These are phyloP conservation scores for Aphanomyces euteiches DNA, from an alignment of 352 stramenopile genomes.

Conservation along the genomic window DNA sequence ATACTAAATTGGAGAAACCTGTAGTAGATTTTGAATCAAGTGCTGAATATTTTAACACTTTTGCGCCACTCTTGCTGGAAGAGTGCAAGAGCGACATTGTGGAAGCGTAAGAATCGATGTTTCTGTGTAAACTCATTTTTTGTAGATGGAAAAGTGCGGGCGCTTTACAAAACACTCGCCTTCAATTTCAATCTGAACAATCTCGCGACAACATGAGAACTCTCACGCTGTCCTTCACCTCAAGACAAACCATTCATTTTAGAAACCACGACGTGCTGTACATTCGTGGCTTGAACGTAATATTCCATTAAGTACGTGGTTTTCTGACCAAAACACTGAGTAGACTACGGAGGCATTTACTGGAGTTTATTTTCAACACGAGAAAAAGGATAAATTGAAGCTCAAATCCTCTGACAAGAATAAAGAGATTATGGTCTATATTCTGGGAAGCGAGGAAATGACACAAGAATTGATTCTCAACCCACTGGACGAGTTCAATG, in stretches of 20 bases:
- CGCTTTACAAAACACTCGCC: conserved; percentile 25
- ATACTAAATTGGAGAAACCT: conserved; percentile 50
- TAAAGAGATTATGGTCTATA: conserved; percentile 68
- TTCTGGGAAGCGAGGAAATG: conserved; percentile 71
- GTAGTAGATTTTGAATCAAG: conserved; percentile 62
- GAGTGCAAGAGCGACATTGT: conserved; percentile 80
- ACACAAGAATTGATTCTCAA: conserved; percentile 17
- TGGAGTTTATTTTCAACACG: conserved; percentile 10
- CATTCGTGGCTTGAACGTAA: conserved; percentile 34
- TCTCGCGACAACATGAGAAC: conserved; percentile 76
- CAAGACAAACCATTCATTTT: conserved; percentile 39
- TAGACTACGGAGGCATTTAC: conserved; percentile 26
- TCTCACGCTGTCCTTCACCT: conserved; percentile 57
- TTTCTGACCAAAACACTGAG: neutral
- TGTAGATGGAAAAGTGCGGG: conserved; percentile 1
- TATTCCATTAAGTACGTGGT: neutral
- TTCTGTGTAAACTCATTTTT: neutral
- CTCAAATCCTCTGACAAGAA: conserved; percentile 46
- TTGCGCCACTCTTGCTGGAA: conserved; percentile 73
- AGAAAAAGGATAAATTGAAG: conserved; percentile 31
- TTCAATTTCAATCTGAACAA: conserved; percentile 81
- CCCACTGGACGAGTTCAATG: conserved; percentile 61
- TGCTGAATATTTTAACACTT: conserved; percentile 72
- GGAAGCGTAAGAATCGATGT: conserved; percentile 36
- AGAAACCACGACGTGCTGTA: conserved; percentile 75